Evolutionary conservation across 2,329 filamentous ascomycete species (phyloP), one percentile per base, ranked within the genome.

Genomic region (Karstenula rhodostoma): DNA sequence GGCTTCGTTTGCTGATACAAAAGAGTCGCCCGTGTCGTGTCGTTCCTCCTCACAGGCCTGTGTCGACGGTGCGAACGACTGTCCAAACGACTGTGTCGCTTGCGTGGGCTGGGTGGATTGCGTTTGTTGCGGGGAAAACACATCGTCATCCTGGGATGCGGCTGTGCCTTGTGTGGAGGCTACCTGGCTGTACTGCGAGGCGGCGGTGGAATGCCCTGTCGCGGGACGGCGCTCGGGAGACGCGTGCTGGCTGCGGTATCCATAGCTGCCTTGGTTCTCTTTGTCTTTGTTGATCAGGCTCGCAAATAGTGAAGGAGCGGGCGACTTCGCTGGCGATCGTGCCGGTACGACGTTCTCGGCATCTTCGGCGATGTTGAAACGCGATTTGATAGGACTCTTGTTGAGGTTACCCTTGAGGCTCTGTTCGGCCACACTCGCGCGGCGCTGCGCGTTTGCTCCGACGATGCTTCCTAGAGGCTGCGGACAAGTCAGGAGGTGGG

Each of bases 331-430:
- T 7, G 73, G 72, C 10, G 74, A 74, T 23, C 64, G 66, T 9
- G 61, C 43, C 9, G 67, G 66, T 5, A 66, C 58, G 19, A 68
- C 57, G 66, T 69, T 78, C 68, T 81, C 77, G 10, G 76, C 4
- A 75, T 90, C 87, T 68, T 86, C 83, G 29, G 87, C 85, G 52
- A 89, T 85, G 67, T 85, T 83, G 64, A 90, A 83, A 58, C 84
- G 86, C 10, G 89, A 83, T 61, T 85, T 87, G 9, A 87, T 83
- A 46, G 87, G 83, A 63, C 85, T 85, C 44, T 81, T 80, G 65
- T 84, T 84, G 55, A 79, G 72, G 72, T 80, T 62, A 68, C 80
- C 76, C 81, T 82, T 66, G 78, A 78, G 79, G 70, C 81, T 77
- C 82, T 83, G 67, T 80, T 79, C 80, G 48, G 88, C 85, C 3